phyloP scores from a whole-genome alignment of 208 protist genomes.

The Leishmania major region DNA sequence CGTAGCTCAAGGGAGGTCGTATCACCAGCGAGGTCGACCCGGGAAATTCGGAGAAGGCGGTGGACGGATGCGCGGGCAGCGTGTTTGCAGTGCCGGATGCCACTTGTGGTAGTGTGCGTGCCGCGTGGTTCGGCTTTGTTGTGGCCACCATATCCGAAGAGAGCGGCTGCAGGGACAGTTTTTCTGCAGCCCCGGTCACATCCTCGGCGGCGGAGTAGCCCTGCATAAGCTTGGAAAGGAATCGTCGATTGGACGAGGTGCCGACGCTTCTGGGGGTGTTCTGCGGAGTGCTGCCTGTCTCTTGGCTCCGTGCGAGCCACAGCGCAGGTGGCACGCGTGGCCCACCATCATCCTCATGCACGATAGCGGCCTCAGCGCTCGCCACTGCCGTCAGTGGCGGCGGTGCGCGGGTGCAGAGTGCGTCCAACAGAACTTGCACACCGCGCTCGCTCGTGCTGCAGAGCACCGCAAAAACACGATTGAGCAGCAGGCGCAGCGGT shows the following conservation, averaged over 20 bases:
- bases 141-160: neutral
- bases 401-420: slow-evolving; percentile 35
- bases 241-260: slow-evolving; percentile 11
- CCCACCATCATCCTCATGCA: slow-evolving; percentile 28
- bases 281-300: too few relatives aligned
- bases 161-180: slow-evolving; percentile 5
- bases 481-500: slow-evolving; percentile 30
- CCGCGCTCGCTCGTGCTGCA: slow-evolving; percentile 44
- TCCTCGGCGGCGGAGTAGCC: neutral
- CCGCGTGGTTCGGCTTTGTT: neutral
- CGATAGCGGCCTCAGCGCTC: slow-evolving; percentile 2
- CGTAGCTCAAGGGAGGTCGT: slow-evolving; percentile 16
- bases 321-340: slow-evolving; percentile 10
- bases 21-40: neutral
- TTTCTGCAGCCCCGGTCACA: neutral
- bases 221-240: slow-evolving; percentile 15
- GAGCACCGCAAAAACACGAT: slow-evolving; percentile 37
- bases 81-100: neutral
- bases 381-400: slow-evolving; percentile 14
- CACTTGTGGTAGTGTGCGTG: neutral
- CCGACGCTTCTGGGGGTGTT: neutral
- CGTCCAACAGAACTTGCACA: slow-evolving; percentile 35
- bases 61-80: neutral
- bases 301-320: slow-evolving; percentile 8
- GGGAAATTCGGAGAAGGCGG: neutral